phyloP scores from a whole-genome alignment of 1,139 yeast genomes.

The Hanseniaspora sp. region DNA sequence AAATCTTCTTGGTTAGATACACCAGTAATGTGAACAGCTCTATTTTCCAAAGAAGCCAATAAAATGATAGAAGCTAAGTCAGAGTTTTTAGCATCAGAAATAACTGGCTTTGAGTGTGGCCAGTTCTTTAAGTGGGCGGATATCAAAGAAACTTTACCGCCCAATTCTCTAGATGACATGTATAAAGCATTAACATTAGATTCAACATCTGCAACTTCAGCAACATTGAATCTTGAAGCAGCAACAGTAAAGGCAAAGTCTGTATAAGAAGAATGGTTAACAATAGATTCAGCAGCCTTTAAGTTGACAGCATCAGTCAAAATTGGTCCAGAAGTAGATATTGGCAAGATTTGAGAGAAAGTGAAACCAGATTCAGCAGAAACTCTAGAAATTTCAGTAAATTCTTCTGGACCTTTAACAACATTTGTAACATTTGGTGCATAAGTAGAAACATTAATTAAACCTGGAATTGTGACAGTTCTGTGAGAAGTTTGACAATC shows the following conservation, averaged over 20 bases:
- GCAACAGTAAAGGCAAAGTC: constrained; percentile 78
- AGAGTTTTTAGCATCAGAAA: constrained; percentile 86
- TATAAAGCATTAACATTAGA: constrained; percentile 65
- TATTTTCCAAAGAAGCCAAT: constrained; percentile 76
- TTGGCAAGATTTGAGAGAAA: constrained; percentile 67
- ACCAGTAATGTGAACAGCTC: constrained; percentile 81
- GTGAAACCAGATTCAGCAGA: constrained; percentile 84
- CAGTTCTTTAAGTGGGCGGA: constrained; percentile 71
- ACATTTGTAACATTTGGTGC: constrained; percentile 55
- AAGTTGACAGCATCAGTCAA: constrained; percentile 57
- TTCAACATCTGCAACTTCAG: constrained; percentile 52
- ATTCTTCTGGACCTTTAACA: constrained; percentile 37
- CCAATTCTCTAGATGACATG: constrained; percentile 68
- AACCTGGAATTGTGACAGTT: constrained; percentile 74
- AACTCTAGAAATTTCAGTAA: constrained; percentile 57
- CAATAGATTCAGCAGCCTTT: constrained; percentile 49
- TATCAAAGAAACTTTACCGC: constrained; percentile 59
- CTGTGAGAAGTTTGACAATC: constrained; percentile 90
- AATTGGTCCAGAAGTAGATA: constrained; percentile 44
- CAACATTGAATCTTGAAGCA: constrained; percentile 61
- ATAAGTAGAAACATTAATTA: constrained; percentile 70
- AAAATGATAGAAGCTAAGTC: constrained; percentile 83
- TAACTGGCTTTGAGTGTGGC: constrained; percentile 76
- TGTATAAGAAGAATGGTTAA: constrained; percentile 54
- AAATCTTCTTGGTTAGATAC: constrained; percentile 75